phyloP scores from a whole-genome alignment of 1,139 yeast species.

The Candida smagusa region DNA sequence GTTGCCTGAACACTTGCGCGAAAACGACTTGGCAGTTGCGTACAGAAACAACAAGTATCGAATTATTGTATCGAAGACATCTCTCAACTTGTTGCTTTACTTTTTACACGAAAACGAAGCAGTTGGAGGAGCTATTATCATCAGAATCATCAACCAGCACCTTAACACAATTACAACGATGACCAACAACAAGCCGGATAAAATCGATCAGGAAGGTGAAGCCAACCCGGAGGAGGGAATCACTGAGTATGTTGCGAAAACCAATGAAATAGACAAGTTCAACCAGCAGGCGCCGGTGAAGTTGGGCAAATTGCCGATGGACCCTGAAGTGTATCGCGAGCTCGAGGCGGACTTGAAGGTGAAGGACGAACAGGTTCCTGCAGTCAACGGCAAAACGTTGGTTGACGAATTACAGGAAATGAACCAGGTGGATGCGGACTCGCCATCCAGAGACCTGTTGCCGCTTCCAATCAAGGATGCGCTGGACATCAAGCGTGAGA shows the following conservation, averaged over 20 bases:
- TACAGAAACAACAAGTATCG: slow-evolving; percentile 73
- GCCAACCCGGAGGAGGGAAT: slow-evolving; percentile 64
- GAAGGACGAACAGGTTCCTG: slow-evolving; percentile 56
- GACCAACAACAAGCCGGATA: slow-evolving; percentile 37
- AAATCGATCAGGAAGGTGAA: slow-evolving; percentile 43
- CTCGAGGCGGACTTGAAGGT: slow-evolving; percentile 78
- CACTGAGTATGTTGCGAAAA: slow-evolving; percentile 50
- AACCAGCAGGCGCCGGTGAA: slow-evolving; percentile 66
- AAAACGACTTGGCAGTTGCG: slow-evolving; percentile 76
- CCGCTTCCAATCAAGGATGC: slow-evolving; percentile 87
- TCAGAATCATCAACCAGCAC: slow-evolving; percentile 82
- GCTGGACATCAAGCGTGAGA: slow-evolving; percentile 73
- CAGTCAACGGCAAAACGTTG: slow-evolving; percentile 39
- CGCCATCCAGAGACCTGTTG: slow-evolving; percentile 70
- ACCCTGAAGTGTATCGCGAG: slow-evolving; percentile 80
- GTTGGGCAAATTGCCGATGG: slow-evolving; percentile 81
- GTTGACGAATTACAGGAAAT: slow-evolving; percentile 50
- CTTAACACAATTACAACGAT: slow-evolving; percentile 65
- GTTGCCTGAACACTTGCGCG: slow-evolving; percentile 75
- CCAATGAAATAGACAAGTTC: slow-evolving; percentile 53
- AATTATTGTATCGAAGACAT: slow-evolving; percentile 75
- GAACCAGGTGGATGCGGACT: slow-evolving; percentile 49
- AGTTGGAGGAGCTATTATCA: slow-evolving; percentile 85
- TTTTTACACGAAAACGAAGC: slow-evolving; percentile 91
- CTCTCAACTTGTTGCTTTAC: slow-evolving; percentile 77